These are phyloP conservation scores for Kondoa malvinella DNA, from an alignment of 768 basidiomycete genomes.

Conservation along the genomic window DNA sequence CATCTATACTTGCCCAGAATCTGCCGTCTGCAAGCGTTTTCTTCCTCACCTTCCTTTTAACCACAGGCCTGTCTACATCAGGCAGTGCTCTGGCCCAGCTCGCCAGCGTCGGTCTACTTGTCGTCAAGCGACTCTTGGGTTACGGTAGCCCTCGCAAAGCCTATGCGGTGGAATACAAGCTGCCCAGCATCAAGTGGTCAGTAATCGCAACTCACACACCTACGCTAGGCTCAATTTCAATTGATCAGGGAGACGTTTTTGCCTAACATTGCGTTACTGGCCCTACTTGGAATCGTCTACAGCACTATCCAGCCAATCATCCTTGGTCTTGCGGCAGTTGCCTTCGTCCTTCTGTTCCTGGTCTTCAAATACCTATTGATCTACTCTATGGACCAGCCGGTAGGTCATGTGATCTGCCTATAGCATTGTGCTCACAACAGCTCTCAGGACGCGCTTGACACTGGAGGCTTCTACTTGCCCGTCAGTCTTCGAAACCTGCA, in stretches of 20 bases:
- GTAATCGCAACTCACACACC: too few relatives aligned
- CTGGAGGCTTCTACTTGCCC: too few relatives aligned
- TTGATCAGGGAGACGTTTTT: too few relatives aligned
- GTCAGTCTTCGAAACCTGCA: too few relatives aligned
- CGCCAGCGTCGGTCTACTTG: slow-evolving; percentile 61
- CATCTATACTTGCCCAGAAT: slow-evolving; percentile 54
- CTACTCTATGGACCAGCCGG: slow-evolving; percentile 31
- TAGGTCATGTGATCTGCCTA: slow-evolving; percentile 23
- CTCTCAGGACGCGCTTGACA: too few relatives aligned
- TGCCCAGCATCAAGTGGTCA: too few relatives aligned
- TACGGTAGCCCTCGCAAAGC: slow-evolving; percentile 81
- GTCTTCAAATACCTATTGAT: slow-evolving; percentile 54
- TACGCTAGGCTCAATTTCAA: too few relatives aligned
- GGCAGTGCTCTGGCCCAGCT: slow-evolving; percentile 61
- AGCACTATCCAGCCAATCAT: slow-evolving; percentile 21
- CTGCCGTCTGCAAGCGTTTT: slow-evolving; percentile 72
- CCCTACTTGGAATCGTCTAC: slow-evolving; percentile 56
- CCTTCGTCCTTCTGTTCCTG: slow-evolving; percentile 11
- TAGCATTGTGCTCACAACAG: too few relatives aligned
- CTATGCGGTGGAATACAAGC: slow-evolving; percentile 62
- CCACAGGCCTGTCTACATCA: slow-evolving; percentile 40
- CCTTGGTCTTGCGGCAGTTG: slow-evolving; percentile 1
- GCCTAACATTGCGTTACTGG: slow-evolving; percentile 53
- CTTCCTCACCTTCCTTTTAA: slow-evolving; percentile 61
- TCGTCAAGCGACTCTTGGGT: slow-evolving; percentile 70